phyloP scores from a whole-genome alignment of 2,329 filamentous ascomycete genomes.

The Stagonosporopsis tanaceti region DNA sequence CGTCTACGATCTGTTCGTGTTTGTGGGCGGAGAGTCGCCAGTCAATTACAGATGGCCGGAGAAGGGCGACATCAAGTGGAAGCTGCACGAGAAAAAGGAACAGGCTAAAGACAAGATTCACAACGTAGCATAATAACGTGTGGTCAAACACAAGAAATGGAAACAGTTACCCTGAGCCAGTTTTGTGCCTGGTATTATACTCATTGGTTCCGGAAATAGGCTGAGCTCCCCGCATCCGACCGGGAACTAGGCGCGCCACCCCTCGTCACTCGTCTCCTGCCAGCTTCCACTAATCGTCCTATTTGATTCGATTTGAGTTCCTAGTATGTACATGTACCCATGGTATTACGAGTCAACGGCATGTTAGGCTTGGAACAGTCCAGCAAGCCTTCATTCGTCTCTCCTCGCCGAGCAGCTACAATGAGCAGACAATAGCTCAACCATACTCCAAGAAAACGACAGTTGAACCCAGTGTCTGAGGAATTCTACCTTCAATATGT shows the following conservation, averaged over 20 bases:
- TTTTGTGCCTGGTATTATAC: not conserved
- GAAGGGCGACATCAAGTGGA: slow-evolving; percentile 35
- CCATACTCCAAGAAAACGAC: not conserved
- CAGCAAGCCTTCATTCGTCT: not conserved
- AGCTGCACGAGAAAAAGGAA: slow-evolving; percentile 22
- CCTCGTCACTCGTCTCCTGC: not conserved
- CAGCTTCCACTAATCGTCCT: not conserved
- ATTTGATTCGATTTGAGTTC: not conserved
- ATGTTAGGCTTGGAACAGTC: not conserved
- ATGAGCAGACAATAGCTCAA: not conserved
- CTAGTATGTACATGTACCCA: not conserved
- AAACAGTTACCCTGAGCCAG: not conserved
- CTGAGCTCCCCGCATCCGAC: slow-evolving; percentile 11
- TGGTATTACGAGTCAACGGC: not conserved
- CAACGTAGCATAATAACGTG: slow-evolving; percentile 1
- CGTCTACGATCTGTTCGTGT: slow-evolving; percentile 44
- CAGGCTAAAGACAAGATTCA: slow-evolving; percentile 28
- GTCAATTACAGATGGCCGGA: slow-evolving; percentile 43
- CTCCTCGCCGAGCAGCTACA: not conserved
- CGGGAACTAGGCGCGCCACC: slow-evolving; percentile 6
- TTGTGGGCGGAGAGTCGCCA: slow-evolving; percentile 41
- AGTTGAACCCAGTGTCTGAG: not conserved
- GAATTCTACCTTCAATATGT: not conserved
- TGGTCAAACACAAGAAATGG: not conserved
- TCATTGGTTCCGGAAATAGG: slow-evolving; percentile 13